Conservation (phyloP, 495 filamentous ascomycete genomes). For the Hypomontagnella submonticulosa region DNA sequence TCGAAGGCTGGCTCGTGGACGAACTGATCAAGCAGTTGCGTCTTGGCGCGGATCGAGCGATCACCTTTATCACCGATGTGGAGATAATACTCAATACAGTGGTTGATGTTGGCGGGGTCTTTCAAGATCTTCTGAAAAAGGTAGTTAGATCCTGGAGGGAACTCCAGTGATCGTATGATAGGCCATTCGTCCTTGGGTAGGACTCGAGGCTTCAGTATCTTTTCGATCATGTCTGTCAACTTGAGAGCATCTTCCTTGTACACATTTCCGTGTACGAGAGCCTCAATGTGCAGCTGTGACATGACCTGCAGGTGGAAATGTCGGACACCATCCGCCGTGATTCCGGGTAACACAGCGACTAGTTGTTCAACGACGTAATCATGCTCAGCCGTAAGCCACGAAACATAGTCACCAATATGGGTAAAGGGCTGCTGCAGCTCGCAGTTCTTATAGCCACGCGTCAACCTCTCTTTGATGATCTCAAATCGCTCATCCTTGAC, state of each 20-base stretch:
- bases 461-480: slow-evolving; percentile 88
- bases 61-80: slow-evolving; percentile 80
- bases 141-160: slow-evolving; percentile 84
- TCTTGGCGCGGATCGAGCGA: slow-evolving; percentile 73
- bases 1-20: slow-evolving; percentile 94
- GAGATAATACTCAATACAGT: slow-evolving; percentile 93
- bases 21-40: slow-evolving; percentile 88
- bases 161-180: slow-evolving; percentile 76
- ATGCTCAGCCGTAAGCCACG: slow-evolving; percentile 80
- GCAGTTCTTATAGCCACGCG: slow-evolving; percentile 81
- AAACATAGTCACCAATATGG: slow-evolving; percentile 86
- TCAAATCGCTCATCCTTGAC: slow-evolving; percentile 86
- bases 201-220: slow-evolving; percentile 76
- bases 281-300: slow-evolving; percentile 86
- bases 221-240: slow-evolving; percentile 84
- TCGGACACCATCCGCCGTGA: slow-evolving; percentile 78
- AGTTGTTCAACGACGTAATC: slow-evolving; percentile 85
- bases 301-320: slow-evolving; percentile 84
- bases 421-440: slow-evolving; percentile 88
- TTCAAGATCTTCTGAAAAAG: slow-evolving; percentile 81
- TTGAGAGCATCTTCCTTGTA: slow-evolving; percentile 95
- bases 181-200: slow-evolving; percentile 85
- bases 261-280: slow-evolving; percentile 90
- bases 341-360: slow-evolving; percentile 75
- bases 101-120: slow-evolving; percentile 94